Base-by-base conservation (phyloP, 1,284 basidiomycete species). In the Apiotrichum veenhuisii region DNA sequence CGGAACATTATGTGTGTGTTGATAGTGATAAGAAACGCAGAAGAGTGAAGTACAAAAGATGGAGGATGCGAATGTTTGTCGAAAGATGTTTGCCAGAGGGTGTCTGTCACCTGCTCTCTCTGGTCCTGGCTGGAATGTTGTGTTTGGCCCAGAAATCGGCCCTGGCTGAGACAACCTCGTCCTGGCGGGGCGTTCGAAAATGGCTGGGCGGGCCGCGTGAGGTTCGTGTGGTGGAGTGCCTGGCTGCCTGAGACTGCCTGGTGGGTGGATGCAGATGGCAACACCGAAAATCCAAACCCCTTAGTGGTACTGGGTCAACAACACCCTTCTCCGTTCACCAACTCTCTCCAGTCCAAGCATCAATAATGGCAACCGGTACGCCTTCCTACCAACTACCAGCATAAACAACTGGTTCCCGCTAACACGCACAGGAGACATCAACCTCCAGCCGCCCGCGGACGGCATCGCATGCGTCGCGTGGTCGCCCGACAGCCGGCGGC, bases 381-480 rank as follows among this genome's bases (percentile, higher is more conserved):
- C 23, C 8, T 43, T n/a, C 30, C 12, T n/a, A 50, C 41, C 23
- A 15, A 42, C 2, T 1, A 5, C 11, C 26, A n/a, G 22, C 36
- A 18, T 11, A 33, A 15, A 45, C 30, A 30, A 12, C 7, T 7
- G 12, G 42, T 17, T n/a, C 15, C 7, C 5, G n/a, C 20, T 22
- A 20, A 41, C 42, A 26, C 22, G 40, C 41, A 46, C 52, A 69
- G 67, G 66, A 41, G 75, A 78, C 56, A 59, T 71, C 23, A 62
- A 69, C 10, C 69, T 78, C n/a, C 74, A 75, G 9, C 85, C 89
- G 0, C 91, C 91, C 0, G 85, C 88, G 65, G 92, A 96, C 77
- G 88, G 87, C 64, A 83, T 95, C 57, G 88, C 90, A 3, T 80
- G 85, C 48, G 78, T 95, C 23, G 81, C 82, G 38, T 96, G 88